Evolutionary conservation across 2,329 filamentous ascomycete species (phyloP).

Genomic region (Scorias spongiosa): DNA sequence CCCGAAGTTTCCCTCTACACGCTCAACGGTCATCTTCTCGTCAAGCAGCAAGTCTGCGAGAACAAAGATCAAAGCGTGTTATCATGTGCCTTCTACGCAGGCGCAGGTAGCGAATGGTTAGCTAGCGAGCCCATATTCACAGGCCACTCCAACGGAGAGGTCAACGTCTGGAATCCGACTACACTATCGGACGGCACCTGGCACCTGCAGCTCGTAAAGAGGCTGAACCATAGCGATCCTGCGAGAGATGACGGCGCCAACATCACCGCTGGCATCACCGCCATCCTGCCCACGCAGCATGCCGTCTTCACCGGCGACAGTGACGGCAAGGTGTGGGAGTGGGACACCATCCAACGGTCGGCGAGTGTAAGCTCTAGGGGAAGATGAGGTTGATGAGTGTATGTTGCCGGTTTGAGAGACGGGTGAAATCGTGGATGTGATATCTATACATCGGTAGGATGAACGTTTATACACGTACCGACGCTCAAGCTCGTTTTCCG

Average conservation of each 20-base stretch:
- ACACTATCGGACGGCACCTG: slow-evolving; percentile 49
- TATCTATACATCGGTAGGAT: background rate
- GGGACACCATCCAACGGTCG: slow-evolving; percentile 18
- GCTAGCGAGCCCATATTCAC: slow-evolving; percentile 79
- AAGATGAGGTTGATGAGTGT: background rate
- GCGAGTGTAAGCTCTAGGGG: background rate
- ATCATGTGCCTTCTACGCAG: slow-evolving; percentile 85
- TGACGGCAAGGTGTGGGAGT: slow-evolving; percentile 55
- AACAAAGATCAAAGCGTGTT: slow-evolving; percentile 53
- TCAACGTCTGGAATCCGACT: slow-evolving; percentile 54
- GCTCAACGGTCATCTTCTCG: slow-evolving; percentile 67
- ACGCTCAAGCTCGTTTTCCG: background rate
- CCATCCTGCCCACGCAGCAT: slow-evolving; percentile 67
- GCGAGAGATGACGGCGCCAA: slow-evolving; percentile 45
- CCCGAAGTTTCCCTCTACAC: slow-evolving; percentile 65
- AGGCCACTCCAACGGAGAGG: slow-evolving; percentile 67
- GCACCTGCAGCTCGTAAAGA: slow-evolving; percentile 61
- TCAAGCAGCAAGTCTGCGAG: slow-evolving; percentile 46
- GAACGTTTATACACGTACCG: background rate
- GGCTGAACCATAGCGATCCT: slow-evolving; percentile 64
- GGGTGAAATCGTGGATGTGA: too few species aligned
- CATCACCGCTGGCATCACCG: slow-evolving; percentile 57
- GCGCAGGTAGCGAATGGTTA: slow-evolving; percentile 78
- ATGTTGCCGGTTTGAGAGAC: background rate
- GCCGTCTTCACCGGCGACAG: slow-evolving; percentile 90